Evolutionary conservation across 2,329 filamentous ascomycete species (phyloP).

Genomic region (Diaporthe ampelina): DNA sequence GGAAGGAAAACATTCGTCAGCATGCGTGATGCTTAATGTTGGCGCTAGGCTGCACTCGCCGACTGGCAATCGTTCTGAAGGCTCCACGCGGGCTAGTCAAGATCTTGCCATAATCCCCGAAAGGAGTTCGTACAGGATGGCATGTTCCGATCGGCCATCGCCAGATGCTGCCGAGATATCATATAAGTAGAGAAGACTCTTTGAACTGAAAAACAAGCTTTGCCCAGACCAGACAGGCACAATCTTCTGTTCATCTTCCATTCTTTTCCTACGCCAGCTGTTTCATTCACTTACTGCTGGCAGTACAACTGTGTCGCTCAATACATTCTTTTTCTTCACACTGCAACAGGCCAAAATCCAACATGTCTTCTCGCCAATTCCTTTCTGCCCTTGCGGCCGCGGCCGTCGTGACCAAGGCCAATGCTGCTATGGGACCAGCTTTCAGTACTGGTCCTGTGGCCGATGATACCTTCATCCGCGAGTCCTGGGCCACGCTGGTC

Average conservation of each 20-base stretch:
- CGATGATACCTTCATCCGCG: slow-evolving; percentile 56
- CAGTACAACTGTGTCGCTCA: slow-evolving; percentile 20
- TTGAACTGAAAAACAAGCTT: not conserved
- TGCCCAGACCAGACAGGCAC: not conserved
- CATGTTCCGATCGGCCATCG: not conserved
- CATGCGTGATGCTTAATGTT: not conserved
- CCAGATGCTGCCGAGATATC: too few relatives aligned
- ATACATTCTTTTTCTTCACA: not conserved
- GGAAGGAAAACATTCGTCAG: not conserved
- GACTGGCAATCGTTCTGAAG: not conserved
- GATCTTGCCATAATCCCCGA: not conserved
- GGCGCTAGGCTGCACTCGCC: not conserved
- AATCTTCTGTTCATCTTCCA: not conserved
- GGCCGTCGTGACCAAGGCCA: slow-evolving; percentile 42
- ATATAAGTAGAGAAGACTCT: not conserved
- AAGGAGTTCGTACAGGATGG: not conserved
- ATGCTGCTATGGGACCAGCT: slow-evolving; percentile 52
- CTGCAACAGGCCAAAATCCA: not conserved
- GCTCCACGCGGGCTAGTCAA: not conserved
- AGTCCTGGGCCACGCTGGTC: slow-evolving; percentile 58
- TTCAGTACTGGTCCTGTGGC: slow-evolving; percentile 61
- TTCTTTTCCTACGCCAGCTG: not conserved
- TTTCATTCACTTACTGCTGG: slow-evolving; percentile 34
- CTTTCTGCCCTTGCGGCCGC: slow-evolving; percentile 34
- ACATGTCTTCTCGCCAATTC: slow-evolving; percentile 33